These are phyloP conservation scores for Nicotiana benthamiana DNA, from an alignment of 257 asterid genomes.

Conservation along the genomic window DNA sequence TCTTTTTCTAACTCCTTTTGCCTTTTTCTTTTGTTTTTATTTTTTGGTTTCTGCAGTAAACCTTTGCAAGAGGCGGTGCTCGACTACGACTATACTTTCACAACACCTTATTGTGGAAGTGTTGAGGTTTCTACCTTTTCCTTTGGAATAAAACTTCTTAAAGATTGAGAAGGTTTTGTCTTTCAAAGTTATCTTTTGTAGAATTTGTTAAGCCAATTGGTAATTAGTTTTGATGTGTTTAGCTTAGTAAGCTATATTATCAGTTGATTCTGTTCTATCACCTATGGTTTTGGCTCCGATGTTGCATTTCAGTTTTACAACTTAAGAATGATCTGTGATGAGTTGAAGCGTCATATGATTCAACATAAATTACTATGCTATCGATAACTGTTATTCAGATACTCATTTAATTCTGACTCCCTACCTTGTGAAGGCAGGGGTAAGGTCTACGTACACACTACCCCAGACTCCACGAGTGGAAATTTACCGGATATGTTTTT, in stretches of 20 bases:
- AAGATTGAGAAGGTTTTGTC: not conserved
- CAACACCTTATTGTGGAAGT: conserved; percentile 91
- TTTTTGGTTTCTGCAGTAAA: conserved; percentile 48
- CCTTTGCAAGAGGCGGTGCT: conserved; percentile 79
- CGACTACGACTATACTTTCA: conserved; percentile 95
- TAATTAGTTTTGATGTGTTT: not conserved
- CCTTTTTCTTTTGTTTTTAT: conserved; percentile 5
- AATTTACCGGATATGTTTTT: too few relatives aligned
- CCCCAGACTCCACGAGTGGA: too few relatives aligned
- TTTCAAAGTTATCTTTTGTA: not conserved
- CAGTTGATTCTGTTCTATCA: not conserved
- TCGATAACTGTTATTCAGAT: not conserved
- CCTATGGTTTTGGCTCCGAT: not conserved
- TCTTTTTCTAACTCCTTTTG: not conserved
- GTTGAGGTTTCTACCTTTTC: conserved; percentile 47
- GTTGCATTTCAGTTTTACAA: not conserved
- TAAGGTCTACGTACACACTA: too few relatives aligned
- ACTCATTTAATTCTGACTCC: not conserved
- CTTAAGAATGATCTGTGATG: not conserved
- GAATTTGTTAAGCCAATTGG: not conserved
- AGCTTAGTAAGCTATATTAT: not conserved
- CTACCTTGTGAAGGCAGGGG: too few relatives aligned
- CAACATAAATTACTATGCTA: not conserved
- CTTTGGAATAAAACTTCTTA: not conserved
- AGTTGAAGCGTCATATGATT: not conserved